Percentiles rank a stretch among this genome's conserved stretches.
These are phyloP conservation scores for Ganoderma lucidum DNA, from an alignment of 1,284 basidiomycete genomes.

Conservation along the genomic window DNA sequence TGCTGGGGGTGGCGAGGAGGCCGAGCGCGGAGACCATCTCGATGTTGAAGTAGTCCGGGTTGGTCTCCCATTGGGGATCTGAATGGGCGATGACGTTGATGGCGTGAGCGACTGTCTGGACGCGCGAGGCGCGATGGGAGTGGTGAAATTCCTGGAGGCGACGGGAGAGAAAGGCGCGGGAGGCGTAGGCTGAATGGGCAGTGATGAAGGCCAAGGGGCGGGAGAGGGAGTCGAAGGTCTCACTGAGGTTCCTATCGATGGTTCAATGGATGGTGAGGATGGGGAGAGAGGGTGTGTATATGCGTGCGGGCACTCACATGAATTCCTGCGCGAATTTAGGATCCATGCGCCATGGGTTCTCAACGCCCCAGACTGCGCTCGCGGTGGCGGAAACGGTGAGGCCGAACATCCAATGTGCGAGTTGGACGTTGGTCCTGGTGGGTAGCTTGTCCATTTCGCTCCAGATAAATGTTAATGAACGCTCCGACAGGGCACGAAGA, in stretches of 20 bases:
- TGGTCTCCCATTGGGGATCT: neutral
- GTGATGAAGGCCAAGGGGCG: neutral
- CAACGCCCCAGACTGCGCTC: neutral
- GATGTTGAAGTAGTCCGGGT: neutral
- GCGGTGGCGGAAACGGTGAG: neutral
- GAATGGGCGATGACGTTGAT: neutral
- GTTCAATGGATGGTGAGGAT: neutral
- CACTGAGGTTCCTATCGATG: neutral
- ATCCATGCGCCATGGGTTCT: conserved; percentile 1
- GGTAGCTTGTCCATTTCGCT: neutral
- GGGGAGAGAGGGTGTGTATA: neutral
- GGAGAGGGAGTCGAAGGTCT: neutral
- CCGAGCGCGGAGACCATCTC: neutral
- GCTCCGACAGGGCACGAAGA: neutral
- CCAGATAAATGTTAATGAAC: neutral
- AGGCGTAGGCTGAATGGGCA: neutral
- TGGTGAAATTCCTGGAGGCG: neutral
- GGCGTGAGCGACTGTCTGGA: neutral
- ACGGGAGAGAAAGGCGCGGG: neutral
- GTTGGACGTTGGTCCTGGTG: neutral
- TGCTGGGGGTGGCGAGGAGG: conserved; percentile 1
- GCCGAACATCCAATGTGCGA: neutral
- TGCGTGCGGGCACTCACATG: neutral
- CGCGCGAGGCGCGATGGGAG: neutral
- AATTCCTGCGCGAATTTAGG: neutral